A percentile compares a stretch with the other conserved stretches of the same genome.
These are phyloP conservation scores for Phytophthora capsici DNA, from an alignment of 352 stramenopile species.

Conservation along the genomic window DNA sequence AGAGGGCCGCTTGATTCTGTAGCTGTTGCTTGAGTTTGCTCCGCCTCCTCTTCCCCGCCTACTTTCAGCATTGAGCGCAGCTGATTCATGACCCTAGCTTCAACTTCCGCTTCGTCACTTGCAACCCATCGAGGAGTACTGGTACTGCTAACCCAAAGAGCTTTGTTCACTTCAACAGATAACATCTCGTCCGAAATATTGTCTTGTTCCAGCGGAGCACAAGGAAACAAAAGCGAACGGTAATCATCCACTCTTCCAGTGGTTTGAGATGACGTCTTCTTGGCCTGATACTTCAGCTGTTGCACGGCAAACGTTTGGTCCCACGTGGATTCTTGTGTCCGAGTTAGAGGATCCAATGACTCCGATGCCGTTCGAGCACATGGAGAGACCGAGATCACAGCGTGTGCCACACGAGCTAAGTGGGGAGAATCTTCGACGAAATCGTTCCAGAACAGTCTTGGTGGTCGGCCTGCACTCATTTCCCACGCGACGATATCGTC, in stretches of 20 bases:
- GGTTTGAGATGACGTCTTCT: conserved; percentile 1
- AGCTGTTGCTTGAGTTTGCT: neutral
- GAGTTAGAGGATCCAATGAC: conserved; percentile 1
- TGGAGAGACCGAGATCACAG: conserved; percentile 37
- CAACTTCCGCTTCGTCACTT: conserved; percentile 15
- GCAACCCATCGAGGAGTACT: conserved; percentile 7
- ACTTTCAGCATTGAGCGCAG: conserved; percentile 12
- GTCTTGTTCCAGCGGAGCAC: conserved; percentile 1
- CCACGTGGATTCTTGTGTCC: conserved; percentile 17
- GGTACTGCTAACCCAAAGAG: conserved; percentile 1
- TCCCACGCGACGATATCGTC: conserved; percentile 54
- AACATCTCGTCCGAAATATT: conserved; percentile 7
- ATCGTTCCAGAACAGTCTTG: conserved; percentile 58
- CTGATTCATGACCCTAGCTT: conserved; percentile 15
- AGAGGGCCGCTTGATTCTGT: neutral
- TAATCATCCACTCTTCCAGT: conserved; percentile 10
- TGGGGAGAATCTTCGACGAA: conserved; percentile 52
- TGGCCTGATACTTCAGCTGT: conserved; percentile 40
- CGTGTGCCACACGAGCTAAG: conserved; percentile 43
- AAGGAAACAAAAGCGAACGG: conserved; percentile 25
- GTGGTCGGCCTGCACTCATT: conserved; percentile 45
- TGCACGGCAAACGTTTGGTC: conserved; percentile 31
- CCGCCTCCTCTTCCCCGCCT: neutral
- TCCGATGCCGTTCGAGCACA: conserved; percentile 23
- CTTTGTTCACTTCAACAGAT: conserved; percentile 9